These are phyloP conservation scores for Pythium plurisporium DNA, from an alignment of 352 stramenopile species.

Conservation along the genomic window DNA sequence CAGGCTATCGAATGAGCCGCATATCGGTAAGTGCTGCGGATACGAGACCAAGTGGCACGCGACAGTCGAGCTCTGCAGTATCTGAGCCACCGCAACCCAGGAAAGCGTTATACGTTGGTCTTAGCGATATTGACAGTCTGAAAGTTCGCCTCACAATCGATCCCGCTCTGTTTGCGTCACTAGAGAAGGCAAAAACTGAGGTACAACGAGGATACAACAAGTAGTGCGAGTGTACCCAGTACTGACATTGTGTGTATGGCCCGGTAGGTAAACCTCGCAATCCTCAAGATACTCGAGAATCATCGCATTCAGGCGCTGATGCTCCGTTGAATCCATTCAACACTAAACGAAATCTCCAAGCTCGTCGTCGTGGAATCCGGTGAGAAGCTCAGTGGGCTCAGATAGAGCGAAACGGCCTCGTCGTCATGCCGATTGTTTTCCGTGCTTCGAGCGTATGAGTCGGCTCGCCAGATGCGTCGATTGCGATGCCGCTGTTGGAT, in stretches of 20 bases:
- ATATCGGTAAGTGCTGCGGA: not conserved
- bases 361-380: too few relatives aligned
- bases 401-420: too few relatives aligned
- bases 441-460: too few relatives aligned
- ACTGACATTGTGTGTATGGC: not conserved
- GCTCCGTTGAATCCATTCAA: too few relatives aligned
- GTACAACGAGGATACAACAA: constrained; percentile 15
- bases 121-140: constrained; percentile 40
- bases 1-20: not conserved
- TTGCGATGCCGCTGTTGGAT: too few relatives aligned
- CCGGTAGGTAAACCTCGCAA: constrained; percentile 53
- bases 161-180: constrained; percentile 38
- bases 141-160: constrained; percentile 63
- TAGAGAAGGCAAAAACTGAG: constrained; percentile 63
- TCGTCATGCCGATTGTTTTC: too few relatives aligned
- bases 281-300: constrained; percentile 53
- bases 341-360: too few relatives aligned
- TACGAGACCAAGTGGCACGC: not conserved
- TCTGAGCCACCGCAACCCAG: not conserved
- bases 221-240: not conserved
- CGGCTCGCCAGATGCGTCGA: too few relatives aligned
- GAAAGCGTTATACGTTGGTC: constrained; percentile 16
- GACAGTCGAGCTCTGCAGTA: constrained; percentile 9
- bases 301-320: constrained; percentile 24
- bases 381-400: too few relatives aligned